Percentiles rank a stretch among this genome's conserved stretches.
These are phyloP conservation scores for Pythium rhizo-oryzae DNA, from an alignment of 352 stramenopile species.

Conservation along the genomic window DNA sequence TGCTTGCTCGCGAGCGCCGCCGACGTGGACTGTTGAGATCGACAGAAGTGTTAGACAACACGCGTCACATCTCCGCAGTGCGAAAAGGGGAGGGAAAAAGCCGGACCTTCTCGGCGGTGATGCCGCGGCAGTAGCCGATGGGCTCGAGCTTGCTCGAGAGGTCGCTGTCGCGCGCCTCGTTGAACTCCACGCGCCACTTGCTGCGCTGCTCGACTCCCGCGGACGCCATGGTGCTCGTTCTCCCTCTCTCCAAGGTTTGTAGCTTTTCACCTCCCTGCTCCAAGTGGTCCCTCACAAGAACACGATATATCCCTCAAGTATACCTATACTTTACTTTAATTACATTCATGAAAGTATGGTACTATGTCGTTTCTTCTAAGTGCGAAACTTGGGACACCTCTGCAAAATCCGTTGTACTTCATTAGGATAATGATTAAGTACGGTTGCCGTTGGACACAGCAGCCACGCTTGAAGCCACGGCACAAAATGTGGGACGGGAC, in stretches of 20 bases:
- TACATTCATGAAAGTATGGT: neutral
- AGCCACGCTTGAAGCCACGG: slow-evolving; percentile 1
- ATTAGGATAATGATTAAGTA: slow-evolving; percentile 1
- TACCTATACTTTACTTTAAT: slow-evolving; percentile 7
- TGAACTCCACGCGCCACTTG: slow-evolving; percentile 82
- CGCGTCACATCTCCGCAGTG: neutral
- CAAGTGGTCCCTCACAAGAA: slow-evolving; percentile 14
- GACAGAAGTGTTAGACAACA: neutral
- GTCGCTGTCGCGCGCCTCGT: slow-evolving; percentile 75
- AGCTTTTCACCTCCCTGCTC: neutral
- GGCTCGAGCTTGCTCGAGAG: slow-evolving; percentile 64
- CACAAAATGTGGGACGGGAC: slow-evolving; percentile 19
- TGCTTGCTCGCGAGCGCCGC: slow-evolving; percentile 63
- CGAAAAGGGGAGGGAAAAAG: neutral
- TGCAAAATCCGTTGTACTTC: neutral
- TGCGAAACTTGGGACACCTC: neutral
- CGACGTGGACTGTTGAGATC: slow-evolving; percentile 40
- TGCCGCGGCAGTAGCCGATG: slow-evolving; percentile 63
- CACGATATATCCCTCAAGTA: too few relatives aligned
- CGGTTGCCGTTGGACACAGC: slow-evolving; percentile 24
- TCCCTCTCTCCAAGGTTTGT: neutral
- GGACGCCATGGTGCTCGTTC: slow-evolving; percentile 21
- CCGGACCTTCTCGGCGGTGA: slow-evolving; percentile 61
- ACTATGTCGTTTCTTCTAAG: slow-evolving; percentile 1
- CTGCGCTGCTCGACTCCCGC: slow-evolving; percentile 28